A percentile compares a stretch with the other conserved stretches of the same genome.
phyloP scores from a whole-genome alignment of 495 filamentous ascomycete genomes.

The Tuber aestivum region DNA sequence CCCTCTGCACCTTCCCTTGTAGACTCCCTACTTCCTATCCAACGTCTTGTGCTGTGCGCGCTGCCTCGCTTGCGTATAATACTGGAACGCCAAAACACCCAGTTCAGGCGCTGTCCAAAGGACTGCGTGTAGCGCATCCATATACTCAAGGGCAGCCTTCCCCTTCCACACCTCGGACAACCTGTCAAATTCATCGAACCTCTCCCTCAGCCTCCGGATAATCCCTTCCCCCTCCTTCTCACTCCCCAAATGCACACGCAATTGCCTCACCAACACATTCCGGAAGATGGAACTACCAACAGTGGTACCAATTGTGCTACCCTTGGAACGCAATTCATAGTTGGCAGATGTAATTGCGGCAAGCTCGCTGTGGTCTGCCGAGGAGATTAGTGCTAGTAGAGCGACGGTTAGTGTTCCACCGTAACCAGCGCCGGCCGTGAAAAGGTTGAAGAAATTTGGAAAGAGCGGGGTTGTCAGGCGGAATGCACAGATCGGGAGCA shows the following conservation, averaged over 20 bases:
- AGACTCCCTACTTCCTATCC: constrained; percentile 47
- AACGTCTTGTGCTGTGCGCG: constrained; percentile 70
- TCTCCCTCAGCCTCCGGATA: constrained; percentile 65
- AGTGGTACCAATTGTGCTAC: constrained; percentile 76
- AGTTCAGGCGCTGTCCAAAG: constrained; percentile 65
- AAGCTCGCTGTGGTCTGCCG: constrained; percentile 75
- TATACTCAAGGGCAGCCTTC: constrained; percentile 65
- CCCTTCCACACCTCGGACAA: constrained; percentile 65
- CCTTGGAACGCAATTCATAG: constrained; percentile 75
- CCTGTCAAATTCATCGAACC: constrained; percentile 63
- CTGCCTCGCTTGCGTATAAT: constrained; percentile 65
- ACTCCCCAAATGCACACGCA: constrained; percentile 65
- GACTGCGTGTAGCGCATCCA: constrained; percentile 67
- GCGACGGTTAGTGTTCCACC: constrained; percentile 75
- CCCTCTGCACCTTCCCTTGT: background rate
- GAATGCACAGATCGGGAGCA: constrained; percentile 53
- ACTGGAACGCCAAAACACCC: constrained; percentile 53
- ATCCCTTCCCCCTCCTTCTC: constrained; percentile 59
- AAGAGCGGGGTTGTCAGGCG: constrained; percentile 54
- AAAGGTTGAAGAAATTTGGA: constrained; percentile 63
- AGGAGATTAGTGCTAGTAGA: constrained; percentile 69
- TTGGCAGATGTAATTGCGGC: constrained; percentile 79
- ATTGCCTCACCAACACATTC: constrained; percentile 58
- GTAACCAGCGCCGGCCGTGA: constrained; percentile 62
- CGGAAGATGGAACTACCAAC: constrained; percentile 74